These are phyloP conservation scores for Citrullus amarus DNA, from an alignment of 306 rosid genomes.

Conservation along the genomic window DNA sequence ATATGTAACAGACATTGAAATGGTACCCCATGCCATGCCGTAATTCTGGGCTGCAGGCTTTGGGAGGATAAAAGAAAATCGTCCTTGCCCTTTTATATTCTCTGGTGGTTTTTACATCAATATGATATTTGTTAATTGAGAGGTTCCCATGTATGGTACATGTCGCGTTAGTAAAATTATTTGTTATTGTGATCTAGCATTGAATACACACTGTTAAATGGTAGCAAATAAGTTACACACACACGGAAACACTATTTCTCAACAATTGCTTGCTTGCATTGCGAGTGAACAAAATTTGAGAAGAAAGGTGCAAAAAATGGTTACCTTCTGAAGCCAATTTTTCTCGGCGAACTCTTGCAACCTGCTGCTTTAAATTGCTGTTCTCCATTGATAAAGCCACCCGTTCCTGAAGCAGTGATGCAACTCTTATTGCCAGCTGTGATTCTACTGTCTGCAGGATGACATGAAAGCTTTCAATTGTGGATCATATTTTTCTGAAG, in stretches of 20 bases:
- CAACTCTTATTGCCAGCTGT: slow-evolving; percentile 27
- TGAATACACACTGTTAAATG: neutral
- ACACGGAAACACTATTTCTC: neutral
- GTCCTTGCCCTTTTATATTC: neutral
- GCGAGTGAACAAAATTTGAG: neutral
- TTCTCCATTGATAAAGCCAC: slow-evolving; percentile 35
- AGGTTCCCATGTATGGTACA: neutral
- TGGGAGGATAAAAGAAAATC: neutral
- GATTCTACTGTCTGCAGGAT: slow-evolving; percentile 24
- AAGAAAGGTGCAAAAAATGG: neutral
- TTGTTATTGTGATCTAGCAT: neutral
- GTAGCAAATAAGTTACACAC: neutral
- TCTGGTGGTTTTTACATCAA: neutral
- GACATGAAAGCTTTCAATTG: neutral
- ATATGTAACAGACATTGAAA: neutral
- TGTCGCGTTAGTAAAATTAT: neutral
- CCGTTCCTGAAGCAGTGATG: slow-evolving; percentile 29
- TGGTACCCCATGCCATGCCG: neutral
- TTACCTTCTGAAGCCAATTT: slow-evolving; percentile 27
- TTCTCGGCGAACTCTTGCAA: slow-evolving; percentile 22
- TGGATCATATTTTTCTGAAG: neutral
- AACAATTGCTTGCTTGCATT: neutral
- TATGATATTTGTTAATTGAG: neutral
- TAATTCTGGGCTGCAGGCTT: neutral
- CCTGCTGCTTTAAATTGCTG: slow-evolving; percentile 27